Percentiles rank a stretch among this genome's conserved stretches.
These are phyloP conservation scores for Entelexis sorbosivorans DNA, from an alignment of 1,139 yeast species.

Conservation along the genomic window DNA sequence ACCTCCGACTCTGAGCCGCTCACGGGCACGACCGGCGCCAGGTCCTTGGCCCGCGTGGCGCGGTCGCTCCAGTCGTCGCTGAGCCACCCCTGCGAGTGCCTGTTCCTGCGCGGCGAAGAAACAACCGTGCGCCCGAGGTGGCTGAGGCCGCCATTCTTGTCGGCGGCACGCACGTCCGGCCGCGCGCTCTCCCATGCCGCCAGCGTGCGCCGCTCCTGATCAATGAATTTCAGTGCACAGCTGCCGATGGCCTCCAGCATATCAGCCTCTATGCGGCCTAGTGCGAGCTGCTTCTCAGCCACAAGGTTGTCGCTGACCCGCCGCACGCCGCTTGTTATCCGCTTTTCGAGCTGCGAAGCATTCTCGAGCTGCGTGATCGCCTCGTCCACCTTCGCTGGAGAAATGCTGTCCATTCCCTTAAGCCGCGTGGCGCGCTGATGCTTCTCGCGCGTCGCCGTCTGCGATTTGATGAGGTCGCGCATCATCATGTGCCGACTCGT, in stretches of 20 bases:
- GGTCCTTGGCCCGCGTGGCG: constrained; percentile 33
- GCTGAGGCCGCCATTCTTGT: constrained; percentile 64
- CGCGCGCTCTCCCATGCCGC: constrained; percentile 66
- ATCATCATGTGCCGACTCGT: constrained; percentile 85
- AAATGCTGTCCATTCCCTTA: constrained; percentile 63
- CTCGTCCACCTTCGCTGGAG: constrained; percentile 83
- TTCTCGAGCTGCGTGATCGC: constrained; percentile 70
- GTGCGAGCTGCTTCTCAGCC: constrained; percentile 52
- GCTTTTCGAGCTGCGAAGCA: constrained; percentile 70
- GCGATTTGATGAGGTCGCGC: constrained; percentile 79
- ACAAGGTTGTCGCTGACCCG: constrained; percentile 81
- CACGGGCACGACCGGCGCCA: constrained; percentile 6
- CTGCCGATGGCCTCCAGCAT: constrained; percentile 46
- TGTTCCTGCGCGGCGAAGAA: constrained; percentile 26
- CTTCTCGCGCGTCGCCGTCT: constrained; percentile 55
- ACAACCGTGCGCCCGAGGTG: constrained; percentile 67
- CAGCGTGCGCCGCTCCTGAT: constrained; percentile 73
- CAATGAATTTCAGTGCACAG: constrained; percentile 62
- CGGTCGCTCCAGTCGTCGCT: constrained; percentile 55
- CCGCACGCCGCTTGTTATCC: constrained; percentile 59
- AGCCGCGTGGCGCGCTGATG: constrained; percentile 67
- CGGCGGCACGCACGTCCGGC: constrained; percentile 63
- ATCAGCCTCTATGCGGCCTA: constrained; percentile 46
- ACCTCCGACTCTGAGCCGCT: constrained; percentile 23
- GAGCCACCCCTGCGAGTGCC: constrained; percentile 40